Evolutionary conservation across 208 protist genomes (phyloP).

Genomic region (Leishmania tarentolae): DNA sequence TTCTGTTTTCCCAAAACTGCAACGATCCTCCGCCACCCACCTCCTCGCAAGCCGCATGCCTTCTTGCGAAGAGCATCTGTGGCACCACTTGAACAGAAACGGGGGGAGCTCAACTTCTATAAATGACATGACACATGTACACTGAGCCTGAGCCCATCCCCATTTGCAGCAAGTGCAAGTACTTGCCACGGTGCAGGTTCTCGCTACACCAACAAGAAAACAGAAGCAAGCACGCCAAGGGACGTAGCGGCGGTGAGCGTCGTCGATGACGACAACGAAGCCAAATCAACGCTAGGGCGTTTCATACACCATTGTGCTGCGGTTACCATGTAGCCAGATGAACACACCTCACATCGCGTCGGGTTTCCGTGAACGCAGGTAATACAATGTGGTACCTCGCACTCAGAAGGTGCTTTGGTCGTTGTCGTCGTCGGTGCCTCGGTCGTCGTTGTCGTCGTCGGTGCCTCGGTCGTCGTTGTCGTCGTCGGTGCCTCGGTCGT

Average conservation of each 20-base stretch:
- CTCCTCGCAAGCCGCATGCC: not conserved
- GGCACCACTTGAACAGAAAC: not conserved
- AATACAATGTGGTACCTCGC: not conserved
- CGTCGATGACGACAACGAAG: not conserved
- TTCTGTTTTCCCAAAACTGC: not conserved
- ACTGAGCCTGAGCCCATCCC: not conserved
- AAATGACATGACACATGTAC: not conserved
- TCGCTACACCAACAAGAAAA: not conserved
- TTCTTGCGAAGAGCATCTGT: not conserved
- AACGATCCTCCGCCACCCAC: not conserved
- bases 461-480: not conserved
- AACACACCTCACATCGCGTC: not conserved
- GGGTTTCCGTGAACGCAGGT: not conserved
- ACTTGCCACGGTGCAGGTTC: not conserved
- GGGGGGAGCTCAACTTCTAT: not conserved
- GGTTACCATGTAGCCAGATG: not conserved
- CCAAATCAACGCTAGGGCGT: not conserved
- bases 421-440: not conserved
- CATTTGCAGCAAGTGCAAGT: not conserved
- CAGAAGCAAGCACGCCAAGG: not conserved
- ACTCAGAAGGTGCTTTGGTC: not conserved
- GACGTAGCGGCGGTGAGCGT: not conserved
- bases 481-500: not conserved
- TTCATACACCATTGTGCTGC: slow-evolving; percentile 3
- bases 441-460: not conserved